A percentile compares a stretch with the other conserved stretches of the same genome.
Conservation (phyloP, 352 stramenopile genomes). For the Phytophthora pini region DNA sequence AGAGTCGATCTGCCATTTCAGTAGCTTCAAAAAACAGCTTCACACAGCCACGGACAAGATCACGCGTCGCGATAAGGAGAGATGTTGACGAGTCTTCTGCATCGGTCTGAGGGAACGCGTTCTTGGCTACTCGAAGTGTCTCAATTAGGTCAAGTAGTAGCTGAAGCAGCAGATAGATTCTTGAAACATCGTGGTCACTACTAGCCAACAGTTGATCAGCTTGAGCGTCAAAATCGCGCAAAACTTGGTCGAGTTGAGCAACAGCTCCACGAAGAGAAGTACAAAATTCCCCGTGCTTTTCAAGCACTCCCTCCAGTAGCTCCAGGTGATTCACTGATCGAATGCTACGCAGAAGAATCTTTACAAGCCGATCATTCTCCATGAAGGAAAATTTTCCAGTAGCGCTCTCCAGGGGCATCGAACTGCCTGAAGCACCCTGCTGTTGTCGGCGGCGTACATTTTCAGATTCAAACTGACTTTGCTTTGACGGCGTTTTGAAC, state of each 20-base stretch:
- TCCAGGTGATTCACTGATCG: slow-evolving; percentile 59
- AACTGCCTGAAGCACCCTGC: slow-evolving; percentile 5
- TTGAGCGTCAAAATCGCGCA: slow-evolving; percentile 38
- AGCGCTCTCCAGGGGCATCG: slow-evolving; percentile 9
- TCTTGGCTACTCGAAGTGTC: slow-evolving; percentile 20
- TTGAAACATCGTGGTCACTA: slow-evolving; percentile 3
- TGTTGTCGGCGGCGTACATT: slow-evolving; percentile 8
- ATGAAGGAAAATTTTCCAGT: slow-evolving; percentile 53
- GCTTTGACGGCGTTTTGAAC: slow-evolving; percentile 36
- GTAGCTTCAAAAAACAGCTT: slow-evolving; percentile 75
- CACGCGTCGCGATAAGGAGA: slow-evolving; percentile 37
- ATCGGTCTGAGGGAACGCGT: background rate
- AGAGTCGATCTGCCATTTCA: slow-evolving; percentile 65
- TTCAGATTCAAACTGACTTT: slow-evolving; percentile 4
- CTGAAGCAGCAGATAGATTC: slow-evolving; percentile 18
- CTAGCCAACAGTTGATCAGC: slow-evolving; percentile 17
- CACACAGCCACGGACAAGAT: slow-evolving; percentile 56
- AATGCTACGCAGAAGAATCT: slow-evolving; percentile 77
- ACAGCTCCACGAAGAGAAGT: slow-evolving; percentile 40
- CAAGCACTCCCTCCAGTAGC: slow-evolving; percentile 53
- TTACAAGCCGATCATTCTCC: slow-evolving; percentile 80
- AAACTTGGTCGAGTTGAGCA: slow-evolving; percentile 38
- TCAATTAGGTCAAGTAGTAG: slow-evolving; percentile 40
- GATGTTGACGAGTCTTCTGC: slow-evolving; percentile 4
- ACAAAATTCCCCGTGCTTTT: slow-evolving; percentile 54